Base-by-base conservation (phyloP, 768 basidiomycete species). In the Collybia nuda region DNA sequence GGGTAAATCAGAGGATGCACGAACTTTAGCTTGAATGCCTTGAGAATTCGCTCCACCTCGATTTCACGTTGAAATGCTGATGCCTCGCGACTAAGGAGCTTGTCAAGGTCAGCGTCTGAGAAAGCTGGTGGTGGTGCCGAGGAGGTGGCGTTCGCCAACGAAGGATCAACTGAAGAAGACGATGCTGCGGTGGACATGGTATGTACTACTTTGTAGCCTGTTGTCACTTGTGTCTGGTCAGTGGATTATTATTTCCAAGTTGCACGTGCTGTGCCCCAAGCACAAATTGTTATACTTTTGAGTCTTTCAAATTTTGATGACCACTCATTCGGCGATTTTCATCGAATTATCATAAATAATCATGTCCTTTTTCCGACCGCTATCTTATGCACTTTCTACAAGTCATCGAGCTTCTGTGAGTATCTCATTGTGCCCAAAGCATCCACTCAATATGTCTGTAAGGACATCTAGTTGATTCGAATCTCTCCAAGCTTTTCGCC, bases 11-110 rank as follows among this genome's bases (percentile, higher is more conserved):
- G 35, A 39, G 40, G 17, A 26, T 23, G 24, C 22, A 70, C 84
- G 57, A 51, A 96, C 94, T 98, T 99, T 60, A 98, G 79, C 68
- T 93, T 98, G 81, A 99, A 98, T 0, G 95, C 87, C 59, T 85
- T 88, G 43, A 98, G 73, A 56, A 99, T 93, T 21, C 97, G 84
- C 50, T 96, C 92, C 11, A 93, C 90, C 65, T 93, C 91, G 21
- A 91, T 71, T 67, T 93, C 92, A 23, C 92, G 80, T 59, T 92
- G 88, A 64, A 93, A 88, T 3, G 89, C 90, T 12, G 86, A 86
- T 0, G 90, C 89, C 61, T 93, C 90, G 48, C 88, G 75, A 45
- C 77, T 86, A 40, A 93, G 76, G 5, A 93, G 71, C 65, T 85
- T 88, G 49, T 93, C 91, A n/a, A 93, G 68, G 39, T 93, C 91